These are phyloP conservation scores for Sporothrix brasiliensis DNA, from an alignment of 2,329 filamentous ascomycete genomes.

Conservation along the genomic window DNA sequence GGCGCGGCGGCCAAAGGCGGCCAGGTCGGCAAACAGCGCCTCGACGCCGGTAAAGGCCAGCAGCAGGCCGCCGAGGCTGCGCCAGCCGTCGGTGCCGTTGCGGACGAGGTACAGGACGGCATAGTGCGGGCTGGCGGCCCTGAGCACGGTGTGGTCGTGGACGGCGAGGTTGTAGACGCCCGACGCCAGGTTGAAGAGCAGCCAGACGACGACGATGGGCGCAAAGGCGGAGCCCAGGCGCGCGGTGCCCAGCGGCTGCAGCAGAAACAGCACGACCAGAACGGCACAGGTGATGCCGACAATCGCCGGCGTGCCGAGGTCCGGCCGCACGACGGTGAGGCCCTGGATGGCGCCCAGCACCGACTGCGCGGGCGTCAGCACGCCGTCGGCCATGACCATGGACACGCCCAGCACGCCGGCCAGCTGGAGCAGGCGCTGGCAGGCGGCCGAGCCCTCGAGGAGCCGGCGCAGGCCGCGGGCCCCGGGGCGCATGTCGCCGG, in stretches of 20 bases:
- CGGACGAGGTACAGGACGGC: constrained; percentile 63
- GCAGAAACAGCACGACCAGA: constrained; percentile 62
- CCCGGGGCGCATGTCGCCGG: constrained; percentile 57
- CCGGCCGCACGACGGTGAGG: constrained; percentile 58
- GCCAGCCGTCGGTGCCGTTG: constrained; percentile 64
- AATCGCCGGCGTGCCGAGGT: constrained; percentile 60
- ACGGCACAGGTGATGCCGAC: constrained; percentile 67
- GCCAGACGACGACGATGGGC: constrained; percentile 68
- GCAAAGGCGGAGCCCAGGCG: constrained; percentile 64
- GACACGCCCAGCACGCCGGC: constrained; percentile 68
- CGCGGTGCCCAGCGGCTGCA: constrained; percentile 67
- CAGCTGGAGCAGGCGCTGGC: constrained; percentile 59
- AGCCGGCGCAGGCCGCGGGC: constrained; percentile 57
- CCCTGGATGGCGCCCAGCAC: constrained; percentile 71
- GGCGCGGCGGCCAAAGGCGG: constrained; percentile 70
- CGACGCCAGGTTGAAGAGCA: constrained; percentile 63
- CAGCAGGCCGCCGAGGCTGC: constrained; percentile 68
- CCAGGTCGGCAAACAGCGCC: constrained; percentile 75
- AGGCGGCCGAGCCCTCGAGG: constrained; percentile 59
- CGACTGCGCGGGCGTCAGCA: constrained; percentile 70
- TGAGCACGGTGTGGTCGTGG: constrained; percentile 58
- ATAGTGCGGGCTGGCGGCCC: constrained; percentile 61
- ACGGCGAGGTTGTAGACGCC: constrained; percentile 64
- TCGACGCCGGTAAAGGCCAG: constrained; percentile 79
- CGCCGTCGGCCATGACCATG: constrained; percentile 66